Evolutionary conservation across 768 basidiomycete genomes (phyloP).

Genomic region (Gautieria morchelliformis): DNA sequence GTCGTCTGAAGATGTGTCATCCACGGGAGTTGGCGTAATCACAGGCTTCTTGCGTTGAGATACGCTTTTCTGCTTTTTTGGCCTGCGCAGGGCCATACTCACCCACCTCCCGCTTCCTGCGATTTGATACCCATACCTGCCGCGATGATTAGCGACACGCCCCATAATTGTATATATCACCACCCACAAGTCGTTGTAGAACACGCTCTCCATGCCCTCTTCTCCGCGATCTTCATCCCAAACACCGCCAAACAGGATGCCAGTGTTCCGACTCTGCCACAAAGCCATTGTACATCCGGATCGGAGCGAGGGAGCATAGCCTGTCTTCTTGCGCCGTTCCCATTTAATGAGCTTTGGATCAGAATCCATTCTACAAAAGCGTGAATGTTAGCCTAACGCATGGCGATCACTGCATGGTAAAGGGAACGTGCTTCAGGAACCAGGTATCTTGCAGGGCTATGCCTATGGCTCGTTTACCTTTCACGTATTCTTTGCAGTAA

Average conservation of each 20-base stretch:
- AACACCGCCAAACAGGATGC: constrained; percentile 82
- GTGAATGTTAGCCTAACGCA: constrained; percentile 17
- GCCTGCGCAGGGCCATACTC: constrained; percentile 56
- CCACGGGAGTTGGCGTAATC: constrained; percentile 13
- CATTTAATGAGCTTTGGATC: constrained; percentile 57
- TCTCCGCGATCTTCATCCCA: constrained; percentile 80
- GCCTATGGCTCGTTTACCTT: constrained; percentile 74
- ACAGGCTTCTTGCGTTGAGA: constrained; percentile 33
- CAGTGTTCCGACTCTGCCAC: constrained; percentile 59
- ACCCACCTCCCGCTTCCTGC: constrained; percentile 71
- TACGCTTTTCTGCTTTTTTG: constrained; percentile 37
- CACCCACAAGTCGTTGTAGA: constrained; percentile 78
- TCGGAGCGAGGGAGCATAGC: constrained; percentile 60
- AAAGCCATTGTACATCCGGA: constrained; percentile 83
- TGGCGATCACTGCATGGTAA: neutral
- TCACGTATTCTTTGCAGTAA: constrained; percentile 83
- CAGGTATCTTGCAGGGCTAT: constrained; percentile 89
- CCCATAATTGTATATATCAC: neutral
- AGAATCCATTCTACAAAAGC: constrained; percentile 24
- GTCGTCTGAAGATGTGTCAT: constrained; percentile 6
- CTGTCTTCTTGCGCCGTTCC: constrained; percentile 75
- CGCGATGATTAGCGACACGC: neutral
- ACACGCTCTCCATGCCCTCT: constrained; percentile 74
- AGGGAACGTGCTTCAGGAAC: constrained; percentile 52
- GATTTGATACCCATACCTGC: constrained; percentile 71